Evolutionary conservation across 2,329 filamentous ascomycete genomes (phyloP), one percentile per base, ranked within the genome.

Genomic region (Aspergillus sp.): DNA sequence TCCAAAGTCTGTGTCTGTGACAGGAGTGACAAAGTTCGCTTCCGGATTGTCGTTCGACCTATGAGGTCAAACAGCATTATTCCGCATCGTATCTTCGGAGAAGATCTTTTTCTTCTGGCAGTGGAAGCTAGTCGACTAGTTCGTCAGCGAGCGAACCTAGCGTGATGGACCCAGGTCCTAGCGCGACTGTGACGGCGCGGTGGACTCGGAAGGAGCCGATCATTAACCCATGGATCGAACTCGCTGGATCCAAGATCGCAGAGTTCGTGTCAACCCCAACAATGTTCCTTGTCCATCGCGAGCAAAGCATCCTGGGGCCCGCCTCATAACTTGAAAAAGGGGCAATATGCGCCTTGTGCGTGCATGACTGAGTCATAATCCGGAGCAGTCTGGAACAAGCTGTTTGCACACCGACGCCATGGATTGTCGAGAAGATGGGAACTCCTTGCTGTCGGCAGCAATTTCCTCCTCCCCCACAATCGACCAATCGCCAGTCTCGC

Each of bases 141-240:
- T 51, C 47, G 27, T 57, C 33, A 46, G 19, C 43, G 21, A 35
- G 40, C 15, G 40, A 56, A 45, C 33, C 55, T 56, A 56, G 47
- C 19, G 53, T 37, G 39, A 48, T 51, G 48, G 49, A 46, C 9
- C n/a, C 23, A 31, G n/a, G 33, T 21, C 55, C 43, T 47, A 53
- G 55, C 43, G 55, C 35, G 12, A 47, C 15, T 25, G 19, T 52
- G 55, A 39, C 27, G 39, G 37, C 25, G 23, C 7, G n/a, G 40
- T 57, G 55, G 43, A 48, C 49, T 48, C 55, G 49, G 55, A 43
- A 53, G 37, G 44, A 46, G 55, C 55, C 55, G 55, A 57, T 57
- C 50, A 57, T 57, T 57, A 53, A 50, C 55, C 44, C 45, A 53
- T 49, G 49, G 55, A 57, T 49, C 39, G 14, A 21, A 31, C 27